Conservation (phyloP, 208 protist genomes). For the Trypanosoma scelopori region DNA sequence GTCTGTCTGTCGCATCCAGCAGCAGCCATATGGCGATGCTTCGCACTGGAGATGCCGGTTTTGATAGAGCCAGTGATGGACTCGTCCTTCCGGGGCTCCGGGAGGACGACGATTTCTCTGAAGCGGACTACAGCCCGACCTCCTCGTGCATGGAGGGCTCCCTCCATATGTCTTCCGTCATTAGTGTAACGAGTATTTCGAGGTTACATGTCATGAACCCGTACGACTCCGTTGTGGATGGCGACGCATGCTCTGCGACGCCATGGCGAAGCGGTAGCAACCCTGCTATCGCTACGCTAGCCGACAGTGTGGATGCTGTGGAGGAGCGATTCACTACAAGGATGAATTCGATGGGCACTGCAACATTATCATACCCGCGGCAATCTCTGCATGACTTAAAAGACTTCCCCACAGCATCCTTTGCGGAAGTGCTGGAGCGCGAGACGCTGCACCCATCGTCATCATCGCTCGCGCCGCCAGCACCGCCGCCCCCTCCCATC, state of each 20-base stretch:
- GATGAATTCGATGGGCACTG: too few relatives aligned
- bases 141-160: slow-evolving; percentile 15
- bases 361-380: too few relatives aligned
- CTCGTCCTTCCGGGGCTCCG: not conserved
- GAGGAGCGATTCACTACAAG: not conserved
- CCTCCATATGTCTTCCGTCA: slow-evolving; percentile 46
- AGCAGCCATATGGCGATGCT: not conserved
- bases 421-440: slow-evolving; percentile 1
- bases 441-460: not conserved
- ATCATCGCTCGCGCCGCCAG: not conserved
- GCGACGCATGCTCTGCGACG: not conserved
- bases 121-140: not conserved
- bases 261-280: not conserved
- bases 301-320: not conserved
- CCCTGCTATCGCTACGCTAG: not conserved
- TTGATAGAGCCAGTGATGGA: not conserved
- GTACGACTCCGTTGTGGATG: not conserved
- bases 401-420: not conserved
- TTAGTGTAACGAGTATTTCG: slow-evolving; percentile 55
- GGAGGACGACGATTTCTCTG: not conserved
- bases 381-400: not conserved
- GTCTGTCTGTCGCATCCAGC: not conserved
- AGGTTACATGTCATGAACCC: slow-evolving; percentile 22
- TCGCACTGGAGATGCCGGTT: too few relatives aligned
- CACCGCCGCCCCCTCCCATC: too few relatives aligned